Conservation (phyloP, 768 basidiomycete species). For the Psilocybe sp. region DNA sequence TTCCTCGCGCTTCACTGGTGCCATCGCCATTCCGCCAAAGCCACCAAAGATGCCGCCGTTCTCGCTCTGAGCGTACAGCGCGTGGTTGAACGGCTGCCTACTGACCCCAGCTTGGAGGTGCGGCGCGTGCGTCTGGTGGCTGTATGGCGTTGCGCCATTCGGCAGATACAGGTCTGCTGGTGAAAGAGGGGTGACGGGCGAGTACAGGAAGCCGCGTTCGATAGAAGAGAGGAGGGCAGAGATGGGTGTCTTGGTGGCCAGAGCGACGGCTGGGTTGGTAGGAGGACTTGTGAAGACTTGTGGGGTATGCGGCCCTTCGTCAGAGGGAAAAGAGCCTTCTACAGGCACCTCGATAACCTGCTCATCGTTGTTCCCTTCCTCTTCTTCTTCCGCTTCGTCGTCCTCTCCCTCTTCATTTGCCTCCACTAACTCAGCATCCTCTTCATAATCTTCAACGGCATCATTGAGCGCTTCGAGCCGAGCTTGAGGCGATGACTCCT, state of each 20-base stretch:
- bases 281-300: slow-evolving; percentile 13
- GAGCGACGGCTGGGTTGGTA: not conserved
- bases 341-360: not conserved
- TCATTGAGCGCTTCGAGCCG: not conserved
- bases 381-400: not conserved
- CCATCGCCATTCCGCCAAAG: slow-evolving; percentile 12
- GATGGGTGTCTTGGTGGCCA: slow-evolving; percentile 53
- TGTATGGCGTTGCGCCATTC: slow-evolving; percentile 18
- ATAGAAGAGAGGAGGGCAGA: slow-evolving; percentile 62
- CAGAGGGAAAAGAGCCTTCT: not conserved
- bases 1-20: slow-evolving; percentile 5
- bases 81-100: slow-evolving; percentile 25
- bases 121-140: slow-evolving; percentile 18
- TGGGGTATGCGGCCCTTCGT: slow-evolving; percentile 10
- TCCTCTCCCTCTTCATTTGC: not conserved
- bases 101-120: slow-evolving; percentile 15
- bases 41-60: slow-evolving; percentile 2
- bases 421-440: not conserved
- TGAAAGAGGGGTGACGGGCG: slow-evolving; percentile 60
- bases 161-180: slow-evolving; percentile 32
- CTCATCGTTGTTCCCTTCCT: not conserved
- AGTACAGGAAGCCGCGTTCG: slow-evolving; percentile 65
- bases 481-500: not conserved
- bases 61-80: slow-evolving; percentile 16
- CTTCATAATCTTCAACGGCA: not conserved